Conservation (phyloP, 1,139 yeast species). For the Saccharomycopsis phalli region DNA sequence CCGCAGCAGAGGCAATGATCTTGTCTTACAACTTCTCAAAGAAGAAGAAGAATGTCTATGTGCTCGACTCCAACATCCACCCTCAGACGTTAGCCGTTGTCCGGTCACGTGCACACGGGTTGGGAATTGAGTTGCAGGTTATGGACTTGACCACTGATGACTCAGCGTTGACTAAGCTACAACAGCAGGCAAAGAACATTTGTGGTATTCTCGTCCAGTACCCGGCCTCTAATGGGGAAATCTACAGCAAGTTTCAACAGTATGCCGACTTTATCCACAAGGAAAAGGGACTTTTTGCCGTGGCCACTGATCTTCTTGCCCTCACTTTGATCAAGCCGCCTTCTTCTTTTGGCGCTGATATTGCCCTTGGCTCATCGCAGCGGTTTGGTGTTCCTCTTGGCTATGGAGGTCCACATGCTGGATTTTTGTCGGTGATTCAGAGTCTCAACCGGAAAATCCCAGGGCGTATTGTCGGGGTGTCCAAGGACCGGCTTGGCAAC, state of each 20-base stretch:
- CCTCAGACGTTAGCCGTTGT: slow-evolving; percentile 82
- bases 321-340: slow-evolving; percentile 82
- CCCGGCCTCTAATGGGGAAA: slow-evolving; percentile 80
- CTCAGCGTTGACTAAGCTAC: slow-evolving; percentile 38
- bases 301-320: slow-evolving; percentile 86
- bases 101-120: slow-evolving; percentile 67
- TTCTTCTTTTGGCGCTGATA: slow-evolving; percentile 79
- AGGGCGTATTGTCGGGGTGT: slow-evolving; percentile 89
- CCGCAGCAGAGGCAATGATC: slow-evolving; percentile 97
- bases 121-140: slow-evolving; percentile 56
- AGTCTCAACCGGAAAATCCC: slow-evolving; percentile 87
- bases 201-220: slow-evolving; percentile 88
- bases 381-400: slow-evolving; percentile 97
- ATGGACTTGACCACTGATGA: slow-evolving; percentile 43
- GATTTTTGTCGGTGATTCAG: slow-evolving; percentile 80
- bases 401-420: slow-evolving; percentile 98
- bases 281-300: slow-evolving; percentile 67
- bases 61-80: slow-evolving; percentile 69
- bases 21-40: slow-evolving; percentile 61
- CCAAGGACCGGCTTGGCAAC: slow-evolving; percentile 85
- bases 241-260: slow-evolving; percentile 40
- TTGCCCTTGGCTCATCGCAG: slow-evolving; percentile 87
- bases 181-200: slow-evolving; percentile 33
- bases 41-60: slow-evolving; percentile 60
- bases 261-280: slow-evolving; percentile 61